Base-by-base conservation (phyloP, 768 basidiomycete genomes). In the Dendrothele bispora region DNA sequence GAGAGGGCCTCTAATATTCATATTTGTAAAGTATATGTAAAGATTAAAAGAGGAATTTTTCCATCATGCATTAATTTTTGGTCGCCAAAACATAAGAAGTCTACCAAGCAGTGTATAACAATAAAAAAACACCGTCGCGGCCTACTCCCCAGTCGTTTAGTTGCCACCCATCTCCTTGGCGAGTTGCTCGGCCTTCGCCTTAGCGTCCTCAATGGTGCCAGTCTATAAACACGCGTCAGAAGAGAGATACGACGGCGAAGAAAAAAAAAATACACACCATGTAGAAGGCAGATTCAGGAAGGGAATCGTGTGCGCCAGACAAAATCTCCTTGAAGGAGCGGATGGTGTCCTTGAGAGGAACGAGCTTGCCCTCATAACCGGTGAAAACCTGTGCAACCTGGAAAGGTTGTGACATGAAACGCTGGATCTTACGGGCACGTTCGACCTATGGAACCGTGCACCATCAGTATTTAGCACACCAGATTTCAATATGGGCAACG, bases 361-460 rank as follows among this genome's bases (percentile, higher is more conserved):
- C 95, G 52, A 98, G 91, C 69, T 88, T 91, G 65, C 95, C 97
- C 79, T 97, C 95, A 63, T 91, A 95, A 79, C 95, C 95, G 65
- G 95, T 98, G 84, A 98, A 98, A 72, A 97, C 94, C 78, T 98
- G 93, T 49, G 95, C 97, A 68, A 98, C 95, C 68, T 91, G 90
- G 93, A 99, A 99, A 55, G 97, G 97, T 76, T 99, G 95, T 58
- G 94, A 98, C 97, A 99, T 98, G 91, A 98, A 98, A 78, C 93
- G 89, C 69, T 92, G 93, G 64, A 98, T 94, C 79, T 97, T 97
- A 70, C 94, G 91, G 54, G 93, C 95, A 71, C 94, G 93, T 76
- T 95, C 91, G 75, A 97, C 94, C 86, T 88, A 7, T 39, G 59
- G 4, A n/a, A 37, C 36, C 30, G n/a, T 50, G 26, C 25, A 41